A percentile compares a stretch with the other conserved stretches of the same genome.
These are phyloP conservation scores for Fusarium mangiferae DNA, from an alignment of 2,329 filamentous ascomycete species.

Conservation along the genomic window DNA sequence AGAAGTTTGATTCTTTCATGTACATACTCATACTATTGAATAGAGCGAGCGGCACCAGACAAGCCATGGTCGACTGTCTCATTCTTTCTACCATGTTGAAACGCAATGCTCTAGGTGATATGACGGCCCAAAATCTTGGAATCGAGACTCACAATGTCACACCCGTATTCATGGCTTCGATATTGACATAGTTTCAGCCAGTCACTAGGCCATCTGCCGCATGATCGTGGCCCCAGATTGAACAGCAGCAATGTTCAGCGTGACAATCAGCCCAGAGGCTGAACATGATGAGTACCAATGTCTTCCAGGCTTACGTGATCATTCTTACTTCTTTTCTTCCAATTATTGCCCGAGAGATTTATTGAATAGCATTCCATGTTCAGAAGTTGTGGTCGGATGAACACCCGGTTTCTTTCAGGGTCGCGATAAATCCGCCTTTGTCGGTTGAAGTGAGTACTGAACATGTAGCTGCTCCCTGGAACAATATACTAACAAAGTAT, in stretches of 20 bases:
- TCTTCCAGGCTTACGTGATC: accelerated
- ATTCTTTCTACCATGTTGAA: too few species aligned
- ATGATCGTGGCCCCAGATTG: too few species aligned
- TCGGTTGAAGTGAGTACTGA: neutral
- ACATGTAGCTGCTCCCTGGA: neutral
- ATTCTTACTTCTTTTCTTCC: neutral
- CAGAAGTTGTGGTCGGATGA: neutral
- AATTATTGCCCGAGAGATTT: accelerated
- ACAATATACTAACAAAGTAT: neutral
- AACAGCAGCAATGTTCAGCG: neutral
- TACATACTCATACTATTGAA: neutral
- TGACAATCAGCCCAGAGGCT: neutral
- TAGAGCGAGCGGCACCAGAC: neutral
- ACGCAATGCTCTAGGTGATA: too few species aligned
- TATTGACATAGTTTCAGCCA: neutral
- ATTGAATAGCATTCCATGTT: neutral
- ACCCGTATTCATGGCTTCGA: neutral
- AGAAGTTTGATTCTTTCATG: too few species aligned
- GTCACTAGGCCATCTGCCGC: neutral
- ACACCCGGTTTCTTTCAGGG: accelerated
- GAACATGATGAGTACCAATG: neutral
- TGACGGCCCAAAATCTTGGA: too few species aligned
- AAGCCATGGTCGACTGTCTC: too few species aligned
- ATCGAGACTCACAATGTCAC: too few species aligned
- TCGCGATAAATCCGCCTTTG: neutral